Conservation (phyloP, 78 protist species). For the Mantamonas sphyraenae region DNA sequence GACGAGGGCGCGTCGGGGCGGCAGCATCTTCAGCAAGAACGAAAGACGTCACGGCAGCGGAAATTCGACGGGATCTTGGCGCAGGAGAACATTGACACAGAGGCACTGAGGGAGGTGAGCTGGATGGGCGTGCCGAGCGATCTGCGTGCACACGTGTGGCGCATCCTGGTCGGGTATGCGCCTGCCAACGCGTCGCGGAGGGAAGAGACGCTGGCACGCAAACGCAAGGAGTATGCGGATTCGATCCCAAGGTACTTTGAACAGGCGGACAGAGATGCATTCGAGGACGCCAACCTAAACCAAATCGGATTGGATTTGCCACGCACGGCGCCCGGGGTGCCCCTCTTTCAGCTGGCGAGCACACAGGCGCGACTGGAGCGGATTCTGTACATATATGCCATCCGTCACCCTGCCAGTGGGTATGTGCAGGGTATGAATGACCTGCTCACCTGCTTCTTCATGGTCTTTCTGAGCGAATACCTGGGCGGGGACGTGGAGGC, state of each 20-base stretch:
- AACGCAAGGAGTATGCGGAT: slow-evolving; percentile 19
- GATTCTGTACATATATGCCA: slow-evolving; percentile 49
- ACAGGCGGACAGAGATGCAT: not conserved
- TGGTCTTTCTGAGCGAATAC: slow-evolving; percentile 22
- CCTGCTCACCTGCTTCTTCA: slow-evolving; percentile 35
- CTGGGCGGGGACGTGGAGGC: slow-evolving; percentile 4
- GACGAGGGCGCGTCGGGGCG: too few relatives aligned
- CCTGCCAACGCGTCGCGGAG: not conserved
- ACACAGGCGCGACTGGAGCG: slow-evolving; percentile 29
- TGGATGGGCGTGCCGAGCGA: slow-evolving; percentile 16
- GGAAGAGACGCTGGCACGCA: slow-evolving; percentile 2
- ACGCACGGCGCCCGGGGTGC: slow-evolving; percentile 5
- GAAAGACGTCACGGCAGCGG: not conserved
- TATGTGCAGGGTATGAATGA: slow-evolving; percentile 67
- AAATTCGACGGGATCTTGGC: not conserved
- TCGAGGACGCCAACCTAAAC: not conserved
- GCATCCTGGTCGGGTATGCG: slow-evolving; percentile 2
- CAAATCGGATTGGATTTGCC: slow-evolving; percentile 52
- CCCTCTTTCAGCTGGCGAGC: slow-evolving; percentile 9
- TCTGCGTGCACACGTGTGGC: slow-evolving; percentile 18
- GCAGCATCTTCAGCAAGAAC: too few relatives aligned
- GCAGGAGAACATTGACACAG: not conserved
- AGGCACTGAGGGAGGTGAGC: slow-evolving; percentile 4
- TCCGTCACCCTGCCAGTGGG: slow-evolving; percentile 57
- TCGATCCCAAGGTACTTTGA: not conserved